A percentile compares a stretch with the other conserved stretches of the same genome.
These are phyloP conservation scores for Boechera divaricarpa DNA, from an alignment of 345 rosid species.

Conservation along the genomic window DNA sequence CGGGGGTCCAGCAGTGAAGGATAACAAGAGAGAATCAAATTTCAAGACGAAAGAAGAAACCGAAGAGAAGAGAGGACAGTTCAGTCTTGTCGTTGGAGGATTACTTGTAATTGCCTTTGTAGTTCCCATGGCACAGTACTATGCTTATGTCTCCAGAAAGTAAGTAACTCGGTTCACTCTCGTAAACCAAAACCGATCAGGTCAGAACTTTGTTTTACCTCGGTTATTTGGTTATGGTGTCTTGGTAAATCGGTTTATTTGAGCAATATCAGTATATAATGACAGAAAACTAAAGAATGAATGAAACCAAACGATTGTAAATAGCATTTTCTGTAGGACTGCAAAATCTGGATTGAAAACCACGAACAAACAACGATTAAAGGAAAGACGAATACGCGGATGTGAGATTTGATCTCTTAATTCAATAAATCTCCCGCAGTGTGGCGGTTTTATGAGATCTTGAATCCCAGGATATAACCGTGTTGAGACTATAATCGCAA, in stretches of 20 bases:
- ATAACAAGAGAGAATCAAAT: conserved; percentile 87
- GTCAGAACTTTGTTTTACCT: conserved; percentile 39
- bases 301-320: conserved; percentile 5
- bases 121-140: conserved; percentile 98
- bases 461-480: too few species aligned
- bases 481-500: too few species aligned
- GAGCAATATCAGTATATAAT: conserved; percentile 21
- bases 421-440: too few species aligned
- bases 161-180: conserved; percentile 39
- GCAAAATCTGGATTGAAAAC: too few species aligned
- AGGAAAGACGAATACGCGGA: too few species aligned
- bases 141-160: conserved; percentile 87
- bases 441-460: too few species aligned
- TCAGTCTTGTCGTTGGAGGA: conserved; percentile 94
- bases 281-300: conserved; percentile 15
- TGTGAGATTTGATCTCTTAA: too few species aligned
- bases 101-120: conserved; percentile 89
- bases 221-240: conserved; percentile 19
- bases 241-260: conserved; percentile 24
- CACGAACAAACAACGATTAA: too few species aligned
- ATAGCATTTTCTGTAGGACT: not conserved
- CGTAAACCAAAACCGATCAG: conserved; percentile 36
- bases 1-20: conserved; percentile 76
- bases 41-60: conserved; percentile 91
- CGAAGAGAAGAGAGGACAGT: conserved; percentile 95